A percentile compares a stretch with the other conserved stretches of the same genome.
phyloP scores from a whole-genome alignment of 2,329 filamentous ascomycete genomes.

The Aspergillus amoenus region DNA sequence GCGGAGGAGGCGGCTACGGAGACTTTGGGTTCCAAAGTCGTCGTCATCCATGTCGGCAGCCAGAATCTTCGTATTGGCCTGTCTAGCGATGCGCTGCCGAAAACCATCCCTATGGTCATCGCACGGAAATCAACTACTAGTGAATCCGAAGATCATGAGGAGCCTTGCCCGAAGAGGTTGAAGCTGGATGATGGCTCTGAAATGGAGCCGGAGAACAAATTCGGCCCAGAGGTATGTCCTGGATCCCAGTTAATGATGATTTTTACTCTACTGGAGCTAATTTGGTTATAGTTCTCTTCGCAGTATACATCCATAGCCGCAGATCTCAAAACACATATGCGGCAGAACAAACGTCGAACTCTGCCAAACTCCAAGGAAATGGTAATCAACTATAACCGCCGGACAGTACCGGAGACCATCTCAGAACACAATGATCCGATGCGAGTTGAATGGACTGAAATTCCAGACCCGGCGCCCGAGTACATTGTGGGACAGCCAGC shows the following conservation, averaged over 20 bases:
- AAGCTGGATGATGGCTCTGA: constrained; percentile 55
- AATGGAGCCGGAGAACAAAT: constrained; percentile 70
- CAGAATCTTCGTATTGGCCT: constrained; percentile 93
- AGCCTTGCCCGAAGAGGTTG: constrained; percentile 70
- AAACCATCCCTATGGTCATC: constrained; percentile 90
- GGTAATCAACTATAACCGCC: constrained; percentile 89
- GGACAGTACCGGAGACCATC: constrained; percentile 80
- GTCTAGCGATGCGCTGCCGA: constrained; percentile 92
- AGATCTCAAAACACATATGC: constrained; percentile 87
- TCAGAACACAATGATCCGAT: constrained; percentile 92
- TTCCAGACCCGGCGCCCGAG: constrained; percentile 65
- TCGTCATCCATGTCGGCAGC: constrained; percentile 92
- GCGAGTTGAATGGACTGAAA: constrained; percentile 92
- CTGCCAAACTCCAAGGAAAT: constrained; percentile 97
- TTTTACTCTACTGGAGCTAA: not conserved
- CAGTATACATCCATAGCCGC: constrained; percentile 78
- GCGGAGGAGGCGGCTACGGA: constrained; percentile 56
- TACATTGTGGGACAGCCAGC: constrained; percentile 82
- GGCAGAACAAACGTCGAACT: constrained; percentile 89
- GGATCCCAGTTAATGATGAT: not conserved
- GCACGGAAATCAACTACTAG: constrained; percentile 74
- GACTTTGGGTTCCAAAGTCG: constrained; percentile 80
- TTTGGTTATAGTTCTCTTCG: constrained; percentile 51
- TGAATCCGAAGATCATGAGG: constrained; percentile 78
- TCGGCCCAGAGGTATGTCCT: constrained; percentile 73